phyloP scores from a whole-genome alignment of 768 basidiomycete species.

The Leccinum uliginosum region DNA sequence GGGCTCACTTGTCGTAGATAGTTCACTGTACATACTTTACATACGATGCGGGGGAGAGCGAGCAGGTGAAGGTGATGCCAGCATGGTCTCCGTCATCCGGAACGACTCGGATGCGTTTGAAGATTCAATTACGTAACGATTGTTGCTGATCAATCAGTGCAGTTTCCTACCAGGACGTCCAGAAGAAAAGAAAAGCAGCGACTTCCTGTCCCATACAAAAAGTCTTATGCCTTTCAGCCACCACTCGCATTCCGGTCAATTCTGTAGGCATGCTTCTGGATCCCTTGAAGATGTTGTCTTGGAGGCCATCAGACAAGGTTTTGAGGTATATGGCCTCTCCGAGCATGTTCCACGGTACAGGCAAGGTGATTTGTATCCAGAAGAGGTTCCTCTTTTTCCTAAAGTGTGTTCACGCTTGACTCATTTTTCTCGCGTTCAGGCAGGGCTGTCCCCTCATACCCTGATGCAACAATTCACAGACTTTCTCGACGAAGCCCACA shows the following conservation, averaged over 20 bases:
- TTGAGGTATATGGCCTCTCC: constrained; percentile 79
- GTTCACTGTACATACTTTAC: background rate
- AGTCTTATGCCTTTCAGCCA: constrained; percentile 64
- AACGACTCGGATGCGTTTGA: background rate
- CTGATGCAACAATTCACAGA: constrained; percentile 62
- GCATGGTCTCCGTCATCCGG: background rate
- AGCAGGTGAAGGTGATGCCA: background rate
- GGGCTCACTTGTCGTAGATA: constrained; percentile 11
- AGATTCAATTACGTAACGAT: constrained; percentile 17
- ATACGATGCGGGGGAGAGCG: background rate
- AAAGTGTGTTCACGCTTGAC: constrained; percentile 3
- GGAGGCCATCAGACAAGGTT: constrained; percentile 75
- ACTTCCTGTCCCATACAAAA: background rate
- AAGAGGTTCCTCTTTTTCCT: constrained; percentile 63
- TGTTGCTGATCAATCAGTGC: background rate
- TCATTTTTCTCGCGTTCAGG: constrained; percentile 38
- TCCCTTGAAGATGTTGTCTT: constrained; percentile 74
- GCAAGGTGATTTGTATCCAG: constrained; percentile 80
- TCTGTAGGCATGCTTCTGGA: constrained; percentile 86
- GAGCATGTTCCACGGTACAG: constrained; percentile 94
- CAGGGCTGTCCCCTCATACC: constrained; percentile 44
- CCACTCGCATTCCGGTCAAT: constrained; percentile 92
- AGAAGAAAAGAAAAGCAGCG: background rate
- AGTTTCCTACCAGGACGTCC: background rate
- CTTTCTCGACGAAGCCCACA: constrained; percentile 78